phyloP scores from a whole-genome alignment of 192 early-diverging fungal genomes.

The Umbelopsis ramanniana region DNA sequence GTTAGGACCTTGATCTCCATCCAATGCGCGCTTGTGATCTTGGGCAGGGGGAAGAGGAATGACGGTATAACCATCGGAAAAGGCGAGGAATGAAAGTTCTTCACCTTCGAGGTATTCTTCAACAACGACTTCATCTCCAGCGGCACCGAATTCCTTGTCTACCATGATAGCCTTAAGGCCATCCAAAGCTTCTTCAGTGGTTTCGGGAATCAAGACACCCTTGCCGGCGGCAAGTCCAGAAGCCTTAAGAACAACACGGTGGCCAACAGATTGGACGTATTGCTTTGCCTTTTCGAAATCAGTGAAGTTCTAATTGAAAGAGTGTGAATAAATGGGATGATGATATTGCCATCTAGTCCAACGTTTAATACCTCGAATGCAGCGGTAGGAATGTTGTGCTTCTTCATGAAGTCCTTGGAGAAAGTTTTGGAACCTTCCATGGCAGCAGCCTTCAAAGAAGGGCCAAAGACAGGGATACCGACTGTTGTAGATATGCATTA shows the following conservation, averaged over 20 bases:
- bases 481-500: slow-evolving; percentile 48
- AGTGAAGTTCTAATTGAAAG: slow-evolving; percentile 68
- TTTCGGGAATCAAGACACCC: slow-evolving; percentile 91
- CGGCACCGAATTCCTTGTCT: slow-evolving; percentile 84
- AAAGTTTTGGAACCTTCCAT: slow-evolving; percentile 99
- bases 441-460: slow-evolving; percentile 82
- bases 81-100: slow-evolving; percentile 90
- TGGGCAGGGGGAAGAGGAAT: slow-evolving; percentile 91
- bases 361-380: slow-evolving; percentile 64
- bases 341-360: slow-evolving; percentile 15
- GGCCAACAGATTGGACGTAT: slow-evolving; percentile 62
- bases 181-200: slow-evolving; percentile 81
- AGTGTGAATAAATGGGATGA: slow-evolving; percentile 33
- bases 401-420: slow-evolving; percentile 98
- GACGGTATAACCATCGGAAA: slow-evolving; percentile 96
- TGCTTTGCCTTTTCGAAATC: slow-evolving; percentile 70
- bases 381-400: slow-evolving; percentile 95
- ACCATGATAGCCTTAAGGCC: slow-evolving; percentile 92
- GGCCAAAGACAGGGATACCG: slow-evolving; percentile 92
- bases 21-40: slow-evolving; percentile 98
- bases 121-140: slow-evolving; percentile 92
- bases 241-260: slow-evolving; percentile 91
- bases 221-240: slow-evolving; percentile 98
- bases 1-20: slow-evolving; percentile 93
- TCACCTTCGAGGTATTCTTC: slow-evolving; percentile 94